Conservation (phyloP, 495 filamentous ascomycete genomes). For the Penicillium dipodomyicola region DNA sequence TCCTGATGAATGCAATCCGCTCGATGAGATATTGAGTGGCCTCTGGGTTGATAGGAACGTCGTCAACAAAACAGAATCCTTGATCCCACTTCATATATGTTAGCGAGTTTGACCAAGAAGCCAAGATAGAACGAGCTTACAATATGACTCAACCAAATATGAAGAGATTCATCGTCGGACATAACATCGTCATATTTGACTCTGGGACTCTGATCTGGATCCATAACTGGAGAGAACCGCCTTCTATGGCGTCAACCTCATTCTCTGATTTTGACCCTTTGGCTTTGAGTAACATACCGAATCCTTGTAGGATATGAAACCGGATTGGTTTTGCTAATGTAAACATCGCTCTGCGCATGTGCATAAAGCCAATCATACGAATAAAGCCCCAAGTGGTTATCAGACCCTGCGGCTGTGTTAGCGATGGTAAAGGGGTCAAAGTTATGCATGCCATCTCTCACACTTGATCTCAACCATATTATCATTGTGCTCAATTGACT, state of each 20-base stretch:
- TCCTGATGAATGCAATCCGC: slow-evolving; percentile 75
- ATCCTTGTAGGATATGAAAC: background rate
- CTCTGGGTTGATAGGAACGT: slow-evolving; percentile 63
- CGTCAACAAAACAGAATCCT: slow-evolving; percentile 71
- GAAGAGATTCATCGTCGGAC: slow-evolving; percentile 50
- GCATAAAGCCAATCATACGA: slow-evolving; percentile 45
- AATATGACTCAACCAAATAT: slow-evolving; percentile 57
- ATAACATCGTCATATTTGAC: slow-evolving; percentile 62
- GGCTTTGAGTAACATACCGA: background rate
- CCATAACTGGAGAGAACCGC: slow-evolving; percentile 29
- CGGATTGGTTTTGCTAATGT: background rate
- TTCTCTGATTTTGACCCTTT: background rate
- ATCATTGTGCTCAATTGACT: slow-evolving; percentile 16
- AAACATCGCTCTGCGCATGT: slow-evolving; percentile 13
- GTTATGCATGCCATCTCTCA: slow-evolving; percentile 14
- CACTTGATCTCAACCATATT: slow-evolving; percentile 28
- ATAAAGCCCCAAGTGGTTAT: slow-evolving; percentile 58
- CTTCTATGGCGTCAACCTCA: slow-evolving; percentile 2
- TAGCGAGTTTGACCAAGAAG: background rate
- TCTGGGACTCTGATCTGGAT: slow-evolving; percentile 42
- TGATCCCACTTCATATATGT: slow-evolving; percentile 44
- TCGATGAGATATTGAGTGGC: slow-evolving; percentile 69
- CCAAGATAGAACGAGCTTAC: slow-evolving; percentile 33
- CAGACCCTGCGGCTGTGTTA: slow-evolving; percentile 36
- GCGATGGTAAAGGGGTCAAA: background rate